phyloP scores from a whole-genome alignment of 2,329 filamentous ascomycete genomes.

The Aspergillus latus region DNA sequence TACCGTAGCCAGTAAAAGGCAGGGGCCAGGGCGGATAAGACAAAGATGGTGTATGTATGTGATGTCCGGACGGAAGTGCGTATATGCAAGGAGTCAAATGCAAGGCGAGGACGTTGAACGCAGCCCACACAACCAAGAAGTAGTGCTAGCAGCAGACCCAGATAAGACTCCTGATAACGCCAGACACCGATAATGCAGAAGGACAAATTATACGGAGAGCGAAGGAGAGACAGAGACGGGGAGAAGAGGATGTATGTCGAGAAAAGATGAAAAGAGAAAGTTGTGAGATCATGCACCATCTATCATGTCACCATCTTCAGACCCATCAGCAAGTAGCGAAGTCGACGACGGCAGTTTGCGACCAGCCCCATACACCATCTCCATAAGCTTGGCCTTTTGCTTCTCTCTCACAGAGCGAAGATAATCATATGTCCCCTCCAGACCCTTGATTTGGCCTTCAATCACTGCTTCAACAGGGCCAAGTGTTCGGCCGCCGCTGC shows the following conservation, averaged over 20 bases:
- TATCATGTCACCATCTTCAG: conserved; percentile 22
- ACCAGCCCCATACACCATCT: conserved; percentile 67
- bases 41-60: background rate
- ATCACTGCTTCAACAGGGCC: conserved; percentile 55
- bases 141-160: conserved; percentile 1
- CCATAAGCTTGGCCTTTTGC: conserved; percentile 81
- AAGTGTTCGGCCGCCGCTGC: conserved; percentile 56
- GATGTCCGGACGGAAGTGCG: background rate
- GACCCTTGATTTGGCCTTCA: conserved; percentile 79
- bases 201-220: background rate
- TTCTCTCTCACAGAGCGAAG: conserved; percentile 71
- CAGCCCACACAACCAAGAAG: background rate
- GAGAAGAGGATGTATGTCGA: background rate
- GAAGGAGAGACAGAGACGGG: background rate
- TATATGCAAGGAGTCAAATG: conserved; percentile 3
- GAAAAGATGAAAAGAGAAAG: background rate
- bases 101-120: background rate
- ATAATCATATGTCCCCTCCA: conserved; percentile 77
- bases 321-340: conserved; percentile 26
- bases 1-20: background rate
- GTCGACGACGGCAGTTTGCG: conserved; percentile 27
- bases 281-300: conserved; percentile 14
- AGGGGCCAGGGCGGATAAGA: background rate
- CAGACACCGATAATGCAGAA: conserved; percentile 6
- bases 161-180: conserved; percentile 6